A percentile compares a stretch with the other conserved stretches of the same genome.
Conservation (phyloP, 768 basidiomycete species). For the Hypholoma fasciculare region DNA sequence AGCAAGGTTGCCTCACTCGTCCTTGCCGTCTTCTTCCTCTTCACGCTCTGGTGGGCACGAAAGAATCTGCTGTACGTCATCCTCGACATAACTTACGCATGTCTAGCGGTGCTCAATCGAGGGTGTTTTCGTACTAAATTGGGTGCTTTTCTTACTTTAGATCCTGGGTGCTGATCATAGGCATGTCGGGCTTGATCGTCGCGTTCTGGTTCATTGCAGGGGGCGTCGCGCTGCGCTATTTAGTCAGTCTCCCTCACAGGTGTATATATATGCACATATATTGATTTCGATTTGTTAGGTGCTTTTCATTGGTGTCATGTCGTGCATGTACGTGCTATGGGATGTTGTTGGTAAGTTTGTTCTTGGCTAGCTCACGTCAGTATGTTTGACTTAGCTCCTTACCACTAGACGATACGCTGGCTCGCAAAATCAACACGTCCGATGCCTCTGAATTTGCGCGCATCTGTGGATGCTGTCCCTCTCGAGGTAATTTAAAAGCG, state of each 20-base stretch:
- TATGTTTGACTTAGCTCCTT: neutral
- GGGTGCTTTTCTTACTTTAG: conserved; percentile 31
- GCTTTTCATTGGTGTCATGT: conserved; percentile 85
- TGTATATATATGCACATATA: neutral
- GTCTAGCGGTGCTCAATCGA: too few species aligned
- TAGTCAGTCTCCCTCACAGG: conserved; percentile 43
- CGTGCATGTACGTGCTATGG: conserved; percentile 85
- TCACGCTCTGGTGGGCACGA: conserved; percentile 89
- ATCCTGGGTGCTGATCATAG: conserved; percentile 76
- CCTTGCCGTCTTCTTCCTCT: conserved; percentile 81
- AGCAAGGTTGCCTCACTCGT: conserved; percentile 82
- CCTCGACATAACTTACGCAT: neutral
- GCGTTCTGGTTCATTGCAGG: conserved; percentile 83
- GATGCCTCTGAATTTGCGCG: conserved; percentile 86
- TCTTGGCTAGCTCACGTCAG: neutral
- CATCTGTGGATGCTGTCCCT: conserved; percentile 84
- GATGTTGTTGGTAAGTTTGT: conserved; percentile 71
- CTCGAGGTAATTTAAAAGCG: conserved; percentile 51
- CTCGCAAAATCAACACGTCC: conserved; percentile 81
- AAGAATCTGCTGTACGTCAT: conserved; percentile 65
- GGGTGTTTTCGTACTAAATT: too few species aligned
- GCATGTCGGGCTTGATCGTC: conserved; percentile 78
- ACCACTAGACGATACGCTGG: conserved; percentile 74
- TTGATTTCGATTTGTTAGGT: conserved; percentile 40
- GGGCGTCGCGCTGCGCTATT: conserved; percentile 73